These are phyloP conservation scores for Posidonia oceanica DNA, from an alignment of 116 monocot species.

Conservation along the genomic window DNA sequence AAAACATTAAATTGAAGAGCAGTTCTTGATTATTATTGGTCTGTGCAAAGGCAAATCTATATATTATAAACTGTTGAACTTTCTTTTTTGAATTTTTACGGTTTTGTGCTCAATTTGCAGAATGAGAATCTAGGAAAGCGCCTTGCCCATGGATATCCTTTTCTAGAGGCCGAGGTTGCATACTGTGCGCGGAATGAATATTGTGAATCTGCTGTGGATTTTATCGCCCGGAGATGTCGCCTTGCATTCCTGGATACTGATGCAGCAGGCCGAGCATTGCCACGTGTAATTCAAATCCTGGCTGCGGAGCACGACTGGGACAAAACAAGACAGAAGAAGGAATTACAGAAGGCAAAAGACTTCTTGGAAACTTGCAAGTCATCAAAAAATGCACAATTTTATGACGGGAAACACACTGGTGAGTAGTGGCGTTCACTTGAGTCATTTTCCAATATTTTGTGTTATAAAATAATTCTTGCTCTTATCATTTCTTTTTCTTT, in stretches of 20 bases:
- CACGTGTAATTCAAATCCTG: conserved; percentile 71
- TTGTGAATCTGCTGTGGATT: conserved; percentile 87
- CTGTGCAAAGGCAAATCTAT: no score
- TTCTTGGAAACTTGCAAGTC: conserved; percentile 96
- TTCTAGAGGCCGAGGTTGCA: conserved; percentile 90
- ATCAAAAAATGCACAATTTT: conserved; percentile 86
- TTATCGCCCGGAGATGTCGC: conserved; percentile 76
- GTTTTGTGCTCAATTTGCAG: conserved; percentile 19
- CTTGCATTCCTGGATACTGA: conserved; percentile 95
- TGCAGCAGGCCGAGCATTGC: conserved; percentile 75
- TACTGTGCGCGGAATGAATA: conserved; percentile 89
- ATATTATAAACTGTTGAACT: no score
- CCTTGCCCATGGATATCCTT: conserved; percentile 93
- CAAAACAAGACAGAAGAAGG: conserved; percentile 61
- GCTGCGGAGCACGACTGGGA: conserved; percentile 85
- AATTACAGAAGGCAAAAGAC: conserved; percentile 56
- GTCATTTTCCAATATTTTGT: background rate
- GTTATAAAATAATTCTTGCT: background rate
- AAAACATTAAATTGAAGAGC: no score
- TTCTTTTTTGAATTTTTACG: background rate
- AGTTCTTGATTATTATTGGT: no score
- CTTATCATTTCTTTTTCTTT: background rate
- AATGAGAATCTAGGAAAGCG: conserved; percentile 85
- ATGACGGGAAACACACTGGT: conserved; percentile 13
- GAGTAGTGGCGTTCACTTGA: background rate